These are phyloP conservation scores for Globisporangium echinulatum DNA, from an alignment of 352 stramenopile genomes.

Conservation along the genomic window DNA sequence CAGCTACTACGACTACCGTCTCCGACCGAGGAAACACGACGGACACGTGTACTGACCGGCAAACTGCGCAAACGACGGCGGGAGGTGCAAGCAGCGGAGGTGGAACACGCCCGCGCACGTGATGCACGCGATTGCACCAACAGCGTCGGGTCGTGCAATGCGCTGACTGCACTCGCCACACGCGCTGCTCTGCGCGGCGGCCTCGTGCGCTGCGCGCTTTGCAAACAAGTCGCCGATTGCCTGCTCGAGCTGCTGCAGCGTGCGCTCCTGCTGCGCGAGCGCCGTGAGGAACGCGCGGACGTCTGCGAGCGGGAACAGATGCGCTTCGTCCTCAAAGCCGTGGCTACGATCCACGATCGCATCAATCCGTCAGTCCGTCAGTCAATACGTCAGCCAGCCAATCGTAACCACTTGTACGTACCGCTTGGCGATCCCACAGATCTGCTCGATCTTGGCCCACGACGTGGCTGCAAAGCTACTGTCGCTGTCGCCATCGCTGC, in stretches of 20 bases:
- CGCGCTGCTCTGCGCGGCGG: constrained; percentile 1
- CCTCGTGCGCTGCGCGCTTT: constrained; percentile 1
- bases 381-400: too few relatives aligned
- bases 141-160: constrained; percentile 23
- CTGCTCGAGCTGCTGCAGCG: constrained; percentile 27
- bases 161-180: constrained; percentile 35
- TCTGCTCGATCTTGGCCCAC: constrained; percentile 29
- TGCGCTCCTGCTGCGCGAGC: constrained; percentile 27
- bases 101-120: constrained; percentile 44
- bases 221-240: constrained; percentile 7
- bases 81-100: constrained; percentile 45
- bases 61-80: constrained; percentile 53
- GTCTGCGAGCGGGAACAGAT: constrained; percentile 52
- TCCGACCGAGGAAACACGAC: constrained; percentile 48
- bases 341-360: constrained; percentile 17
- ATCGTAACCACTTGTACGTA: constrained; percentile 9
- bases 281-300: constrained; percentile 25
- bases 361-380: too few relatives aligned
- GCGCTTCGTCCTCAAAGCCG: constrained; percentile 58
- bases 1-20: not conserved
- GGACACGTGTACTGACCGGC: constrained; percentile 54
- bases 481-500: constrained; percentile 4
- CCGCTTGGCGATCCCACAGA: constrained; percentile 40
- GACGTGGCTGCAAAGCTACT: constrained; percentile 21
- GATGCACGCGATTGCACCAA: constrained; percentile 39